Conservation (phyloP, 1,284 basidiomycete genomes). For the Hypsizygus ulmarius region DNA sequence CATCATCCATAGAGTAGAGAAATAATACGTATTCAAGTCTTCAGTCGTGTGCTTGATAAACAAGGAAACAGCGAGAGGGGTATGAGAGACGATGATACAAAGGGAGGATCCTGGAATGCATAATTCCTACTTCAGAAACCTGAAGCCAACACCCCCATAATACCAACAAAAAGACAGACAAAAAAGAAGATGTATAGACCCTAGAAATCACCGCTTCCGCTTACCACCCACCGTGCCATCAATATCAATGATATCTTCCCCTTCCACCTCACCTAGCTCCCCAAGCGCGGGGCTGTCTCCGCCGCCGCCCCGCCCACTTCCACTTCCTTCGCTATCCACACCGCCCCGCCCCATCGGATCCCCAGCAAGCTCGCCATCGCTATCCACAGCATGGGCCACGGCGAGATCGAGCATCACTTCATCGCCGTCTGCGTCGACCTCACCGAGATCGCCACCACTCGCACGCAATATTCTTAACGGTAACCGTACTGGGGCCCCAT, state of each 20-base stretch:
- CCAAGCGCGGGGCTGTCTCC: not conserved
- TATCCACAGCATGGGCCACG: slow-evolving; percentile 10
- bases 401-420: slow-evolving; percentile 12
- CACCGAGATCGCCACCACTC: not conserved
- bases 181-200: slow-evolving; percentile 1
- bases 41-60: too few relatives aligned
- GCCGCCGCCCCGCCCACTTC: slow-evolving; percentile 6
- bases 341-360: slow-evolving; percentile 9
- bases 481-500: slow-evolving; percentile 23
- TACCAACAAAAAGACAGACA: not conserved
- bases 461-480: slow-evolving; percentile 3
- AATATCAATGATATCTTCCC: slow-evolving; percentile 19
- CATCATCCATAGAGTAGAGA: too few relatives aligned
- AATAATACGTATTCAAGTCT: too few relatives aligned
- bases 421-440: slow-evolving; percentile 1
- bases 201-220: slow-evolving; percentile 38
- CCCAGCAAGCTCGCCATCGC: slow-evolving; percentile 7
- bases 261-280: slow-evolving; percentile 16
- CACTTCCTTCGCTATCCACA: slow-evolving; percentile 16
- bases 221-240: slow-evolving; percentile 41
- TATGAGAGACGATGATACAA: too few relatives aligned
- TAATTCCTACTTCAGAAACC: too few relatives aligned
- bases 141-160: too few relatives aligned
- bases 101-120: too few relatives aligned
- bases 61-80: too few relatives aligned